A percentile compares a stretch with the other conserved stretches of the same genome.
Conservation (phyloP, 2,329 filamentous ascomycete species). For the Colletotrichum neosansevieriae region DNA sequence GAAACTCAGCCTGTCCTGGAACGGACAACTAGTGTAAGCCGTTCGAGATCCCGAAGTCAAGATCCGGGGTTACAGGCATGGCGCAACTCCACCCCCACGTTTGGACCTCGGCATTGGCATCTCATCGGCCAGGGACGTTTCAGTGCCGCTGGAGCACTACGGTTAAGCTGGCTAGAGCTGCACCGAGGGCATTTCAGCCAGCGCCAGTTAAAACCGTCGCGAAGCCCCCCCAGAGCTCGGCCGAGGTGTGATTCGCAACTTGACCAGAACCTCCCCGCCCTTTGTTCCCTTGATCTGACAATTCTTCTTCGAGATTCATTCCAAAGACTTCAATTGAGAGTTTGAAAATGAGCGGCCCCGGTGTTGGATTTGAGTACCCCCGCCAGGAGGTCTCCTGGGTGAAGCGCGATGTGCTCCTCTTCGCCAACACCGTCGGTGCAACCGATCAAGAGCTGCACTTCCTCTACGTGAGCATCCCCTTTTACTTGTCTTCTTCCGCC, state of each 20-base stretch:
- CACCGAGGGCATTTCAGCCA: conserved; percentile 32
- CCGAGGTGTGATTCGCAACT: conserved; percentile 25
- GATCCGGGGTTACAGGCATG: conserved; percentile 34
- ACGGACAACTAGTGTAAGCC: background rate
- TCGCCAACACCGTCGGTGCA: conserved; percentile 89
- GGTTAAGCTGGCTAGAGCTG: conserved; percentile 34
- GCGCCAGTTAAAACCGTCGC: conserved; percentile 33
- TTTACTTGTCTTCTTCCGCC: background rate
- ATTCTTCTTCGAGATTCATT: background rate
- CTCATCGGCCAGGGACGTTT: conserved; percentile 15
- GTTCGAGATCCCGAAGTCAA: conserved; percentile 29
- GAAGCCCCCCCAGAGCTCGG: conserved; percentile 31
- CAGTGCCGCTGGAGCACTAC: conserved; percentile 31
- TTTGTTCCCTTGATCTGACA: background rate
- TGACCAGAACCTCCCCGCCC: background rate
- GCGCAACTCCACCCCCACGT: conserved; percentile 37
- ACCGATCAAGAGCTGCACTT: conserved; percentile 92
- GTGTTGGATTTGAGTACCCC: conserved; percentile 84
- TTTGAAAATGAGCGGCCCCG: conserved; percentile 53
- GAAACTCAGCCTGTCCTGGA: conserved; percentile 5
- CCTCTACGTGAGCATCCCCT: conserved; percentile 76
- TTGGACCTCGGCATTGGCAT: conserved; percentile 40
- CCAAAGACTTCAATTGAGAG: background rate
- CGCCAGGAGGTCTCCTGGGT: conserved; percentile 82
- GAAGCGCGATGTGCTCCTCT: conserved; percentile 89